Base-by-base conservation (phyloP, 257 asterid species). In the Cynanchum wilfordii region DNA sequence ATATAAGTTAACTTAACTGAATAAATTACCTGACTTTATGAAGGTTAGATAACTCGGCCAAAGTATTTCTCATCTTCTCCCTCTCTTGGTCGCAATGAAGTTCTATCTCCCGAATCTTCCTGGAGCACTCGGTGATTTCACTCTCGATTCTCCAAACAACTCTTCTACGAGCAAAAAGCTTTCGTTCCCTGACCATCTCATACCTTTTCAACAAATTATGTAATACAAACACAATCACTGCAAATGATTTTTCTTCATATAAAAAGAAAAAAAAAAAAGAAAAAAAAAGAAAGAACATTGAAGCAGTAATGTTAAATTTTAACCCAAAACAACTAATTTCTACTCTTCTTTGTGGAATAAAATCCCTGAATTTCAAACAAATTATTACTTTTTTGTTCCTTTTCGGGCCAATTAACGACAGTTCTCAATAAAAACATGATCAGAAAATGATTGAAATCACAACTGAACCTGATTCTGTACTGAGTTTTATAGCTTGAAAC, bases 91-190 rank as follows among this genome's bases (percentile, higher is more conserved):
- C 74, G 20, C 57, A 74, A 72, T 71, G 88, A 68, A 49, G 69
- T 79, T 86, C 76, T 30, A 84, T 50, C 77, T 78, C 88, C 81
- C 70, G 79, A 77, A 91, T 81, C 87, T 85, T 88, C 77, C 89
- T 85, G 58, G 50, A 36, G 38, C 69, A 82, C 83, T 81, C 91
- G 8, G 82, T 84, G 45, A 88, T 79, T 75, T 78, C 84, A 69
- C 98, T 89, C 86, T 93, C 94, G 19, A 91, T 81, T 76, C 96
- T 84, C 71, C 89, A 75, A 76, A 89, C 87, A 72, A 57, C 79
- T 80, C 96, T 84, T 82, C 89, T 89, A 62, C 86, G 92, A 0
- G 88, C 87, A 30, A 88, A 81, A 42, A 79, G 87, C 84, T 83
- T 91, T 56, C 75, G 87, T 47, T 87, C 87, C 70, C 82, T 85